phyloP scores from a whole-genome alignment of 768 basidiomycete genomes.

The Hygrophorus russula region DNA sequence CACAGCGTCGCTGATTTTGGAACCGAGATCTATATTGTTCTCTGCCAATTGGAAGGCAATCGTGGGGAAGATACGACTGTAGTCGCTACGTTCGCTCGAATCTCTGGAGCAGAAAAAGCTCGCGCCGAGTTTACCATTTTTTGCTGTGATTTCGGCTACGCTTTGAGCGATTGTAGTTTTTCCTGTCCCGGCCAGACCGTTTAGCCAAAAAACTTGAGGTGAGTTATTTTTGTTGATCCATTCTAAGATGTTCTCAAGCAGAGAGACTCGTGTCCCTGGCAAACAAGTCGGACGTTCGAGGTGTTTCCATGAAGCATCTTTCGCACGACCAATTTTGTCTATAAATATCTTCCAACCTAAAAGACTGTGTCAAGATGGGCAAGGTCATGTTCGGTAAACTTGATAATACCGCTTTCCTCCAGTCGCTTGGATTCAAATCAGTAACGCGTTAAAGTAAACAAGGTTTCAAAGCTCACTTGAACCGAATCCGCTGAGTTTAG shows the following conservation, averaged over 20 bases:
- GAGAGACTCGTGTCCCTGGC: conserved; percentile 12
- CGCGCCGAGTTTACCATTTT: conserved; percentile 12
- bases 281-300: conserved; percentile 11
- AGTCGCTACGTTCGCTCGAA: conserved; percentile 14
- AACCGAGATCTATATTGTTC: conserved; percentile 8
- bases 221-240: conserved; percentile 10
- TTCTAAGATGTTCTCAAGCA: conserved; percentile 12
- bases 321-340: conserved; percentile 11
- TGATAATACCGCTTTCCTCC: too few species aligned
- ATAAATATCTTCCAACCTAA: too few species aligned
- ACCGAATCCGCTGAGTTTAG: too few species aligned
- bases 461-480: too few species aligned
- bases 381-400: too few species aligned
- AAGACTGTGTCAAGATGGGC: too few species aligned
- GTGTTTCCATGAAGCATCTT: conserved; percentile 10
- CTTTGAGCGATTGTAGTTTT: conserved; percentile 16
- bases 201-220: conserved; percentile 15
- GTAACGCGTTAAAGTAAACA: too few species aligned
- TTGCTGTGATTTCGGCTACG: conserved; percentile 9
- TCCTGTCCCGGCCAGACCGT: conserved; percentile 15
- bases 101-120: conserved; percentile 20
- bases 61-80: conserved; percentile 15
- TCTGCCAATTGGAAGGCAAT: conserved; percentile 15
- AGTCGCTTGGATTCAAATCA: too few species aligned
- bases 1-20: conserved; percentile 10